Conservation (phyloP, 106 monocot species). For the Triglochin maritima region DNA sequence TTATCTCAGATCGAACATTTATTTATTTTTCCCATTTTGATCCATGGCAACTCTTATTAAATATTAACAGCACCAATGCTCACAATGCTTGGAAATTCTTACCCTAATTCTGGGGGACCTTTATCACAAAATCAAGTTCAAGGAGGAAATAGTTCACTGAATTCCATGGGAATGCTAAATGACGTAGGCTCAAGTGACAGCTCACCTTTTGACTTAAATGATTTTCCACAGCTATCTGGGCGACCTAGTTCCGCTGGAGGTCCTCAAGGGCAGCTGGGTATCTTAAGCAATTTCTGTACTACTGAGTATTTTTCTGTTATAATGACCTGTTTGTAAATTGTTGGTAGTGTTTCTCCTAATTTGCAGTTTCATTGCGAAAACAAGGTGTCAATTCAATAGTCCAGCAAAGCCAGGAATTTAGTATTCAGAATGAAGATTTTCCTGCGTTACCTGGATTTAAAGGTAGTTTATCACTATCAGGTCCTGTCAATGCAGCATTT, state of each 20-base stretch:
- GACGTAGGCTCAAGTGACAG: constrained; percentile 61
- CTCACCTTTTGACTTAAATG: constrained; percentile 93
- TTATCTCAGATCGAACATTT: background rate
- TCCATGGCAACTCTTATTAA: background rate
- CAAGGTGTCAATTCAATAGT: constrained; percentile 93
- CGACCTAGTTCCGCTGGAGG: constrained; percentile 93
- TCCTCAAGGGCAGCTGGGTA: constrained; percentile 85
- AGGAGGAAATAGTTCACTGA: constrained; percentile 53
- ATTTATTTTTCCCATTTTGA: background rate
- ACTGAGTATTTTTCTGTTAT: background rate
- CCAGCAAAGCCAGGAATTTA: constrained; percentile 97
- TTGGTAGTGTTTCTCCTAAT: background rate
- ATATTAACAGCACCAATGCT: constrained; percentile 67
- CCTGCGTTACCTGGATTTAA: constrained; percentile 94
- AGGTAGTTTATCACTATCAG: constrained; percentile 32
- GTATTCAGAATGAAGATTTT: constrained; percentile 99
- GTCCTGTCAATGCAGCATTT: too few relatives aligned
- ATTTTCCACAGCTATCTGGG: constrained; percentile 91
- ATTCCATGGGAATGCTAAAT: constrained; percentile 80
- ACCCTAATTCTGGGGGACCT: constrained; percentile 60
- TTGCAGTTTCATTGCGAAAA: constrained; percentile 70
- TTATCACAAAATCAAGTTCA: constrained; percentile 74
- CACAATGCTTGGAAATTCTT: constrained; percentile 88
- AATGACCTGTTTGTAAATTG: too few relatives aligned
- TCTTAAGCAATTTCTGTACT: background rate